phyloP scores from a whole-genome alignment of 768 basidiomycete genomes.

The Pholiota molesta region DNA sequence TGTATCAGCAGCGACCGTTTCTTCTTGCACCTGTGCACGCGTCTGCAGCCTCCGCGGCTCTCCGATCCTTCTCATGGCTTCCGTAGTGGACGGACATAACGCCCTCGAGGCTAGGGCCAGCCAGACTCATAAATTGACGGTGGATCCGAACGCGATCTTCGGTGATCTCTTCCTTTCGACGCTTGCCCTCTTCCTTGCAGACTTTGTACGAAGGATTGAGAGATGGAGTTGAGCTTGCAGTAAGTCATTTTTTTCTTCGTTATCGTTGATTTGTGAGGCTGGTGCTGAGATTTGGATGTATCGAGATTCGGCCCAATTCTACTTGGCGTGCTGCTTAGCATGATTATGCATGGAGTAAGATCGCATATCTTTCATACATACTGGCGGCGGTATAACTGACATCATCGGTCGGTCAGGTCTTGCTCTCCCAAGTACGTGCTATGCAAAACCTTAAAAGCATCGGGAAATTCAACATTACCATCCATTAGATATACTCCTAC shows the following conservation, averaged over 20 bases:
- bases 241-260: neutral
- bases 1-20: neutral
- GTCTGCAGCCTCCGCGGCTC: neutral
- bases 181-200: neutral
- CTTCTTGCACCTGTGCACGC: neutral
- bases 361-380: neutral
- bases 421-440: conserved; percentile 13
- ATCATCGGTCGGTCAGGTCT: conserved; percentile 1
- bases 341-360: conserved; percentile 26
- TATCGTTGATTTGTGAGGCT: neutral
- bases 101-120: neutral
- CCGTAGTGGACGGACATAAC: neutral
- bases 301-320: conserved; percentile 24
- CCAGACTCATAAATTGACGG: neutral
- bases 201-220: neutral
- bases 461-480: neutral
- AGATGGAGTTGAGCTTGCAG: conserved; percentile 2
- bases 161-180: neutral
- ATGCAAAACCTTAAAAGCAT: too few species aligned
- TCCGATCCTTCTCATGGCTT: neutral
- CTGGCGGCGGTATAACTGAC: neutral
- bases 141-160: neutral
- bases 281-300: neutral
- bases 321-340: conserved; percentile 20
- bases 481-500: conserved; percentile 5